Evolutionary conservation across 768 basidiomycete genomes (phyloP), one percentile per base, ranked within the genome.

Genomic region (Trichaptum fuscoviolaceum): DNA sequence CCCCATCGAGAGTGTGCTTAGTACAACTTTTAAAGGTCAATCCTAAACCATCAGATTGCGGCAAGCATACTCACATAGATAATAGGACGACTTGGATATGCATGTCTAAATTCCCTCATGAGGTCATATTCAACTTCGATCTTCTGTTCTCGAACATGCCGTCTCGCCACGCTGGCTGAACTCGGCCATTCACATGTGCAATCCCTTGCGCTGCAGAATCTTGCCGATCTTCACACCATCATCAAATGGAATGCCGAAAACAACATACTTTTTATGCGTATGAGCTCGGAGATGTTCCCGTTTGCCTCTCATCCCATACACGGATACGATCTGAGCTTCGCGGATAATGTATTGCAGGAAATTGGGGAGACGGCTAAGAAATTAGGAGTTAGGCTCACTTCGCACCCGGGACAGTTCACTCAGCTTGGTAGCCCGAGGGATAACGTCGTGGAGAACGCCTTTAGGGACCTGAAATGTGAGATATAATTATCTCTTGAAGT

Each of bases 241-340:
- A 91, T 95, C 58, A 82, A 93, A 77, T 97, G 95, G 95, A 97
- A 96, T 72, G 95, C 94, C 74, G 83, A 84, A 62, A 92, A 96
- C 76, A 77, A 80, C 61, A 95, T 96, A 65, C 85, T 84, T n/a
- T 96, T 95, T 76, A 85, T 96, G 78, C 85, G 95, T 59, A 74
- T 96, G 69, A 95, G 93, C 0, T 94, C 93, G 8, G 92, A 95
- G 69, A 89, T 97, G 85, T 96, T 97, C 76, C 95, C 95, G 0
- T 97, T 90, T 71, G 94, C 95, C 0, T 91, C 91, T 0, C 96
- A 98, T 70, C 81, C 77, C 20, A 82, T 81, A 23, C 85, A 94
- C 71, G 94, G 94, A 0, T 97, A 98, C 75, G 83, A 87, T 18
- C 82, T 98, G 26, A 83, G 85, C 8, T 95, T 92, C 67, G 94